Evolutionary conservation across 2,329 filamentous ascomycete genomes (phyloP).

Genomic region (Corinectria fuckeliana): DNA sequence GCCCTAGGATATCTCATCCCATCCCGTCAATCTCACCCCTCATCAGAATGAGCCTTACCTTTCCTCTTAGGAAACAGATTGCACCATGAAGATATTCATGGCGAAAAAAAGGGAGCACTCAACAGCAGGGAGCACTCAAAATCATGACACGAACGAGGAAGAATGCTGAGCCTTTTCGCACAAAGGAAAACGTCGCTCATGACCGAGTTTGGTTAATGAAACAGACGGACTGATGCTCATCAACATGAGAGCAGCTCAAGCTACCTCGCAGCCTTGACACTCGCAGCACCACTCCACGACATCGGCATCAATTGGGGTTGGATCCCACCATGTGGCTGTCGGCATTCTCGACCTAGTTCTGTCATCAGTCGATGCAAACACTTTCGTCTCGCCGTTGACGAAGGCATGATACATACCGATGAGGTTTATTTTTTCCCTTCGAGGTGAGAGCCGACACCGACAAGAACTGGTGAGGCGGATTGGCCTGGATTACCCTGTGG

Average conservation of each 20-base stretch:
- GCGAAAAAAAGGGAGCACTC: too few species aligned
- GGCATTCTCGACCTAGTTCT: background rate
- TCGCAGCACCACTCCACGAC: background rate
- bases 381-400: background rate
- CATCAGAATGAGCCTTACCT: too few species aligned
- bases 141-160: background rate
- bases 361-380: background rate
- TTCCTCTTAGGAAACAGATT: too few species aligned
- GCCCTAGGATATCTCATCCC: background rate
- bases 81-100: too few species aligned
- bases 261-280: background rate
- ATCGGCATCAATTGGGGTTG: background rate
- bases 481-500: background rate
- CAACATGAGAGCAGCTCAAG: background rate
- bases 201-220: background rate
- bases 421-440: background rate
- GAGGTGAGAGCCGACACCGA: slow-evolving; percentile 12
- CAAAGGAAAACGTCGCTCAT: background rate
- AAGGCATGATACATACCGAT: background rate
- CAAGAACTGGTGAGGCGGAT: background rate
- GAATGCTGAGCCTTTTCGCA: background rate
- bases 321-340: background rate
- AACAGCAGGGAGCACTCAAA: too few species aligned
- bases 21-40: too few species aligned
- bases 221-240: background rate